Evolutionary conservation across 2,329 filamentous ascomycete species (phyloP), one percentile per base, ranked within the genome.

Genomic region (Neopestalotiopsis clavispora): DNA sequence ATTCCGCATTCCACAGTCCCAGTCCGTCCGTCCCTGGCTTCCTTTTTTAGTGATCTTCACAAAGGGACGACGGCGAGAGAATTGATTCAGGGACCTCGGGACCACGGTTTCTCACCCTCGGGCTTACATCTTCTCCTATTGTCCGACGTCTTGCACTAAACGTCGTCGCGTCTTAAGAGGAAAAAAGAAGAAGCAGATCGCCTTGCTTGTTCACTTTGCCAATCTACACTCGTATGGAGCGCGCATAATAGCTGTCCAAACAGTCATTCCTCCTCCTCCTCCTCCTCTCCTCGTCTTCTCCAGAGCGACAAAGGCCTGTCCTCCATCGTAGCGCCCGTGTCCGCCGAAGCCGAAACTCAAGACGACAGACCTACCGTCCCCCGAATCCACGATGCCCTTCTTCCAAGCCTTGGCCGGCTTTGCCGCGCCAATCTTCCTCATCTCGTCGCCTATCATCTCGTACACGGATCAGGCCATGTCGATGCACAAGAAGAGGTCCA

Each of bases 391-490:
- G 60, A 68, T 68, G 67, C 49, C 60, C 14, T 85, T 84, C 80
- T 74, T 88, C 68, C 82, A 82, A 63, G 77, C 81, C 60, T 72
- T 89, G 70, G 84, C 87, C 77, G 86, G 85, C 81, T 85, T 85
- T 75, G 78, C 89, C 71, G 89, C 89, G 78, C 90, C 90, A 28
- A 78, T 90, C 67, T 91, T 91, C 76, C 84, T 92, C 71, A 83
- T 91, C 74, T 73, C 88, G 73, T 91, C 89, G 74, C 90, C 89
- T 20, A 82, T 92, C 60, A 80, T 90, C 56, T 91, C 89, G 67
- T 92, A 91, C 78, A 85, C 85, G 75, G 90, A 92, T 80, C 89
- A 91, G 81, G 89, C 87, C 32, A 76, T 89, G 61, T 86, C 90
- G 45, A 92, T 92, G 86, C 86, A 91, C 75, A 84, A 86, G 74